Evolutionary conservation across 495 filamentous ascomycete genomes (phyloP).

Genomic region (Hyaloscypha bicolor): DNA sequence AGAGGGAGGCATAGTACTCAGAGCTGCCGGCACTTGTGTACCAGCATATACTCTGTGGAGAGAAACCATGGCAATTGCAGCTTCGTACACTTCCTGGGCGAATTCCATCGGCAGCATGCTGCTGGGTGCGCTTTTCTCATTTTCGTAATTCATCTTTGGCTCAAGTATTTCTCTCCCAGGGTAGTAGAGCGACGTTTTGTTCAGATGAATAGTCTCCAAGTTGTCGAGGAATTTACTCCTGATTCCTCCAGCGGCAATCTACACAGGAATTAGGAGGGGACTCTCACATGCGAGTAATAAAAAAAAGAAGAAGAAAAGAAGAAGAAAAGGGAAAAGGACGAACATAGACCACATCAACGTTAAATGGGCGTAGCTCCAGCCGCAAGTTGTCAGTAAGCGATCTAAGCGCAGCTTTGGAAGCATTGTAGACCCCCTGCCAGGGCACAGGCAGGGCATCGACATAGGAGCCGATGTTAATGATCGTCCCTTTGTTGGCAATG

Average conservation of each 20-base stretch:
- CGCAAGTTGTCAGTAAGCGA: slow-evolving; percentile 46
- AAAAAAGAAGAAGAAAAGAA: background rate
- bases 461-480: slow-evolving; percentile 50
- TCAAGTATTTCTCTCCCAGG: too few species aligned
- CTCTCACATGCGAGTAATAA: too few species aligned
- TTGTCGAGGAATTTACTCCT: slow-evolving; percentile 2
- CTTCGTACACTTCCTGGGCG: too few species aligned
- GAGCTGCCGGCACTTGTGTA: too few species aligned
- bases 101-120: too few species aligned
- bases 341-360: slow-evolving; percentile 43
- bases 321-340: background rate
- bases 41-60: too few species aligned
- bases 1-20: too few species aligned
- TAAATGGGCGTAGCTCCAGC: slow-evolving; percentile 53
- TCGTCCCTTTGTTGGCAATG: slow-evolving; percentile 42
- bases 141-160: too few species aligned
- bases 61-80: too few species aligned
- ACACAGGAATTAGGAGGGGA: background rate
- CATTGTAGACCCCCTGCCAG: slow-evolving; percentile 48
- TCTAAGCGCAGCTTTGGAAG: slow-evolving; percentile 53
- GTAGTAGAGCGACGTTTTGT: too few species aligned
- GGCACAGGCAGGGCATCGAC: slow-evolving; percentile 44
- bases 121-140: too few species aligned
- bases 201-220: background rate
- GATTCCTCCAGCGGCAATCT: background rate